These are phyloP conservation scores for Melastoma candidum DNA, from an alignment of 441 rosid genomes.

Conservation along the genomic window DNA sequence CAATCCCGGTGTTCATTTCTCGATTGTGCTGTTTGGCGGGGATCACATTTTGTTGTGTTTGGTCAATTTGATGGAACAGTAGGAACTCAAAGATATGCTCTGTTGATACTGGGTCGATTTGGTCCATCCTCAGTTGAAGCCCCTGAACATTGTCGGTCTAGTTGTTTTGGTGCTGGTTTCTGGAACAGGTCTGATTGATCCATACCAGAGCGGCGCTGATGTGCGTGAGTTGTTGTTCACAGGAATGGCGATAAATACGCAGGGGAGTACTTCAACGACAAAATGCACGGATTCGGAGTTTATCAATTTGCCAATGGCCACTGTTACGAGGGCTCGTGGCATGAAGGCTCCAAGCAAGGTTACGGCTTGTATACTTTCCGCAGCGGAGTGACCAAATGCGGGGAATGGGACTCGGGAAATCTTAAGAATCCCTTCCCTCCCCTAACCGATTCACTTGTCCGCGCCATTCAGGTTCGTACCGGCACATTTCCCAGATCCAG, in stretches of 20 bases:
- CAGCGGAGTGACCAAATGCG: conserved; percentile 44
- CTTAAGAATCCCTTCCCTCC: conserved; percentile 39
- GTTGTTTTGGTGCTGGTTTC: no score
- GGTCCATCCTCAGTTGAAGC: no score
- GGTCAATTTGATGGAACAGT: no score
- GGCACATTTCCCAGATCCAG: background rate
- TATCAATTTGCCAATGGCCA: conserved; percentile 87
- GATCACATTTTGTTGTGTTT: background rate
- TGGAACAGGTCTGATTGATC: no score
- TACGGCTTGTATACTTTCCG: conserved; percentile 72
- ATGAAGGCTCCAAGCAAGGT: conserved; percentile 86
- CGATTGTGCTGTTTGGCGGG: background rate
- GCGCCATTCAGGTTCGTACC: conserved; percentile 56
- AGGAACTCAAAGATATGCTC: no score
- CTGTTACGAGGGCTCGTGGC: conserved; percentile 90
- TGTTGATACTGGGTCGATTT: no score
- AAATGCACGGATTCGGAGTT: conserved; percentile 88
- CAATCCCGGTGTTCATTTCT: background rate
- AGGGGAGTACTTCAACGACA: conserved; percentile 87
- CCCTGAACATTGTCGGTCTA: no score
- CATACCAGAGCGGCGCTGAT: no score
- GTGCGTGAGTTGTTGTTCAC: background rate
- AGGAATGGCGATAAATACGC: conserved; percentile 83
- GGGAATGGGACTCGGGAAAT: conserved; percentile 72
- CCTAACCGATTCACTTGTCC: conserved; percentile 32